Conservation (phyloP, 2,329 filamentous ascomycete genomes). For the Raffaelea albimanens region DNA sequence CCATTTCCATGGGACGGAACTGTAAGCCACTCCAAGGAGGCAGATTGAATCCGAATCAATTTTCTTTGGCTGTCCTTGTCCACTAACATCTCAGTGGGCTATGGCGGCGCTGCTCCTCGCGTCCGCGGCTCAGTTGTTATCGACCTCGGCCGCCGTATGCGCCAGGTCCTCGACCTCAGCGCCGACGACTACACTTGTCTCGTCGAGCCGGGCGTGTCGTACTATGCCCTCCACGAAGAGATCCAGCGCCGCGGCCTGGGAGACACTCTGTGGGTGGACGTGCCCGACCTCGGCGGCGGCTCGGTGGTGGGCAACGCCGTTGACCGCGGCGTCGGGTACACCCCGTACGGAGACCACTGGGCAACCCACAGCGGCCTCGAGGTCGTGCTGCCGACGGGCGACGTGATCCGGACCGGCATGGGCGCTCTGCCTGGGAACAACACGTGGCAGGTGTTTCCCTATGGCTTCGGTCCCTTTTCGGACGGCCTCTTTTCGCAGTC, state of each 20-base stretch:
- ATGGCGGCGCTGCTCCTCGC: constrained; percentile 32
- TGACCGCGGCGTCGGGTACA: constrained; percentile 37
- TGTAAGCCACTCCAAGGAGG: constrained; percentile 9
- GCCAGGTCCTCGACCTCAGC: constrained; percentile 27
- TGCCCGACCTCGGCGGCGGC: constrained; percentile 31
- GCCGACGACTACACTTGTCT: constrained; percentile 28
- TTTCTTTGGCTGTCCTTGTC: background rate
- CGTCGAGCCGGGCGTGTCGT: constrained; percentile 33
- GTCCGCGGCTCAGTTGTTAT: constrained; percentile 32
- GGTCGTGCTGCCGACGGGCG: constrained; percentile 31
- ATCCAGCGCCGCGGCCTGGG: constrained; percentile 22
- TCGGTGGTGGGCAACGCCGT: constrained; percentile 36
- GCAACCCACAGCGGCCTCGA: constrained; percentile 31
- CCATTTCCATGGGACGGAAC: constrained; percentile 28
- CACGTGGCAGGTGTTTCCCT: constrained; percentile 32
- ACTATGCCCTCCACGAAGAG: constrained; percentile 26
- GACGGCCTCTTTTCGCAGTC: constrained; percentile 41
- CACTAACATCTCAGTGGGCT: constrained; percentile 21
- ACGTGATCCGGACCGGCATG: constrained; percentile 32
- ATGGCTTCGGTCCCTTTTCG: constrained; percentile 28
- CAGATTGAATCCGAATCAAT: too few relatives aligned
- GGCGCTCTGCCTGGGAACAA: constrained; percentile 26
- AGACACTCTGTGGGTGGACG: constrained; percentile 32
- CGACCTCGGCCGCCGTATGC: constrained; percentile 32
- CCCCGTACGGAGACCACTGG: constrained; percentile 34